phyloP scores from a whole-genome alignment of 2,329 filamentous ascomycete species.

The Apiospora pterosperma region DNA sequence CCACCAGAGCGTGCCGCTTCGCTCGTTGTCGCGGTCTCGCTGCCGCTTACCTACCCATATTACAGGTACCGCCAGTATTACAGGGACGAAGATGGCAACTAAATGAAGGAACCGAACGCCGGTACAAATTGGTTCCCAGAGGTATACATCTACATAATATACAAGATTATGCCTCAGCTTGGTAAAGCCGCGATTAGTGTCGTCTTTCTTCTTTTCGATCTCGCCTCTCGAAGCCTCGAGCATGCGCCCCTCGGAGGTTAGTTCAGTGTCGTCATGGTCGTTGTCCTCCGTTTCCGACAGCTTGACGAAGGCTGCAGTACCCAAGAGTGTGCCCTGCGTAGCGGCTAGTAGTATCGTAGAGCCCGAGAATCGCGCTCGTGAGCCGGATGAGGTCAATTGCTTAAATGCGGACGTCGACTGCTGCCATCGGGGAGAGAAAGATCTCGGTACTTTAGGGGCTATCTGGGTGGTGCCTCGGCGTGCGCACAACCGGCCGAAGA shows the following conservation, averaged over 20 bases:
- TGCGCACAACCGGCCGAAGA: slow-evolving; percentile 41
- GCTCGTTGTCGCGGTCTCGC: slow-evolving; percentile 66
- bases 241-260: slow-evolving; percentile 84
- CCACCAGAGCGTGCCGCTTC: slow-evolving; percentile 87
- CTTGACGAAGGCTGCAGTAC: slow-evolving; percentile 54
- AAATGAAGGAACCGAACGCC: slow-evolving; percentile 85
- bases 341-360: slow-evolving; percentile 31
- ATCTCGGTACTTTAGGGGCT: not conserved
- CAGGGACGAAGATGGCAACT: slow-evolving; percentile 84
- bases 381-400: not conserved
- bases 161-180: slow-evolving; percentile 57
- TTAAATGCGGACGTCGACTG: slow-evolving; percentile 14
- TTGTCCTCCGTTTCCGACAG: slow-evolving; percentile 44
- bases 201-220: slow-evolving; percentile 64
- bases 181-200: slow-evolving; percentile 57
- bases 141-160: slow-evolving; percentile 65
- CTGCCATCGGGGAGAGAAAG: slow-evolving; percentile 10
- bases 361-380: slow-evolving; percentile 7
- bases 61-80: slow-evolving; percentile 73
- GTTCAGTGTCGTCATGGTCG: slow-evolving; percentile 43
- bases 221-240: slow-evolving; percentile 76
- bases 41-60: slow-evolving; percentile 74
- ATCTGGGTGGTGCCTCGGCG: slow-evolving; percentile 24
- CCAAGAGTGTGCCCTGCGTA: slow-evolving; percentile 41
- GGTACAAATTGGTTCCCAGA: slow-evolving; percentile 86